Evolutionary conservation across 1,139 yeast species (phyloP).

Genomic region (Saccharomycopsis hybrid): DNA sequence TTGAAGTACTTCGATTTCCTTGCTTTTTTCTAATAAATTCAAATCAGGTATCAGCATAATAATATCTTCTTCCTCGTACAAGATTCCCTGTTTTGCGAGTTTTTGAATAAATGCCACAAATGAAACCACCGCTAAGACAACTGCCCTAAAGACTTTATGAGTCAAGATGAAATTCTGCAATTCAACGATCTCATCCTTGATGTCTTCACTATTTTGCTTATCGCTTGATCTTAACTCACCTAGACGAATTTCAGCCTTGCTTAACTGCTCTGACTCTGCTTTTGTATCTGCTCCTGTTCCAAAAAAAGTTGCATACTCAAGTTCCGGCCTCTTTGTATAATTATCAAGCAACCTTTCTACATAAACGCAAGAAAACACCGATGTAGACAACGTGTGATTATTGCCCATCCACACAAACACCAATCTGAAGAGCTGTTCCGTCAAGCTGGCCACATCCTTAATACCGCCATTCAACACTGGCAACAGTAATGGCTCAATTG

Average conservation of each 20-base stretch:
- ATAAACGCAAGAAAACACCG: slow-evolving; percentile 59
- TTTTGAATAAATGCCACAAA: slow-evolving; percentile 44
- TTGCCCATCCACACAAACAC: slow-evolving; percentile 57
- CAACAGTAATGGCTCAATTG: slow-evolving; percentile 26
- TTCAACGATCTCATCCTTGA: slow-evolving; percentile 4
- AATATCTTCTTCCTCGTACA: slow-evolving; percentile 72
- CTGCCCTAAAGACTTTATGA: slow-evolving; percentile 44
- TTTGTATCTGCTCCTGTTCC: slow-evolving; percentile 1
- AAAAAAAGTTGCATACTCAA: slow-evolving; percentile 12
- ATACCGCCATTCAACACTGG: no score
- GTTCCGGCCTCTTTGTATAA: slow-evolving; percentile 27
- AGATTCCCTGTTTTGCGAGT: slow-evolving; percentile 48
- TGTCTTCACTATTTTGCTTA: slow-evolving; percentile 3
- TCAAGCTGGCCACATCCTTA: slow-evolving; percentile 28
- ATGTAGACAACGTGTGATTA: slow-evolving; percentile 39
- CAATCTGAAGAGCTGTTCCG: slow-evolving; percentile 39
- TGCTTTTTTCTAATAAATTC: slow-evolving; percentile 23
- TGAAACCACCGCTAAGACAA: slow-evolving; percentile 44
- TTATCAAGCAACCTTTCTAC: slow-evolving; percentile 48
- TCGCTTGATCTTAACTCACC: neutral
- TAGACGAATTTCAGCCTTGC: neutral
- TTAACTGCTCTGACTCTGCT: neutral
- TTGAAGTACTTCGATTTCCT: neutral
- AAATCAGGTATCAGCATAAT: slow-evolving; percentile 56
- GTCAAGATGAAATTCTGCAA: slow-evolving; percentile 30